phyloP scores from a whole-genome alignment of 257 asterid genomes.

The Lithospermum erythrorhizon region DNA sequence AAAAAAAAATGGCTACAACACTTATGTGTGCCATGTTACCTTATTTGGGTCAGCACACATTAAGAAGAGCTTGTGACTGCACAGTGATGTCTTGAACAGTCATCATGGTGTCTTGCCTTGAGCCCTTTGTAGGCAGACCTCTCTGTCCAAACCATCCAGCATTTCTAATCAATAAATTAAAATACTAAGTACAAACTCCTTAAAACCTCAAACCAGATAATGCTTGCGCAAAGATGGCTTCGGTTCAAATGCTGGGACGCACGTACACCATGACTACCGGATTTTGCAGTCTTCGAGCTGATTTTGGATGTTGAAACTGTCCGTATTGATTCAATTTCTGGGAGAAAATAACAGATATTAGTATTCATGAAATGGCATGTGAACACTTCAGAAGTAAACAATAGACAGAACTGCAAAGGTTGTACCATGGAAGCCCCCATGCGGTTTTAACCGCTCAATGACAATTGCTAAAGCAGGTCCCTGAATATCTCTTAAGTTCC shows the following conservation, averaged over 20 bases:
- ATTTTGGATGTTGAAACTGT: conserved; percentile 51
- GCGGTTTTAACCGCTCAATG: conserved; percentile 63
- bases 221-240: conserved; percentile 63
- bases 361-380: conserved; percentile 2
- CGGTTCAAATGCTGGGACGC: conserved; percentile 63
- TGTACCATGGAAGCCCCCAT: conserved; percentile 59
- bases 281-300: conserved; percentile 55
- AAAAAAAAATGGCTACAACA: neutral
- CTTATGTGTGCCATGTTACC: conserved; percentile 19
- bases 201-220: conserved; percentile 14
- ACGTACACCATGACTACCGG: conserved; percentile 60
- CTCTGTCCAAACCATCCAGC: conserved; percentile 33
- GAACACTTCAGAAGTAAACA: conserved; percentile 6
- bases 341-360: conserved; percentile 13
- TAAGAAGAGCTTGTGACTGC: conserved; percentile 78
- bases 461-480: conserved; percentile 95
- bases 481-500: conserved; percentile 83
- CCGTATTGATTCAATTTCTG: conserved; percentile 65
- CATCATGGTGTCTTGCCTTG: conserved; percentile 64
- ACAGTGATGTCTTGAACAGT: conserved; percentile 73
- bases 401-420: neutral
- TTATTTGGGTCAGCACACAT: conserved; percentile 86
- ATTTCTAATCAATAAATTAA: conserved; percentile 9
- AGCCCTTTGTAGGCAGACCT: conserved; percentile 56
- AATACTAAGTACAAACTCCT: neutral